A percentile compares a stretch with the other conserved stretches of the same genome.
Evolutionary conservation across 805 yeast species (phyloP).

Genomic region (Candida nemodendra): DNA sequence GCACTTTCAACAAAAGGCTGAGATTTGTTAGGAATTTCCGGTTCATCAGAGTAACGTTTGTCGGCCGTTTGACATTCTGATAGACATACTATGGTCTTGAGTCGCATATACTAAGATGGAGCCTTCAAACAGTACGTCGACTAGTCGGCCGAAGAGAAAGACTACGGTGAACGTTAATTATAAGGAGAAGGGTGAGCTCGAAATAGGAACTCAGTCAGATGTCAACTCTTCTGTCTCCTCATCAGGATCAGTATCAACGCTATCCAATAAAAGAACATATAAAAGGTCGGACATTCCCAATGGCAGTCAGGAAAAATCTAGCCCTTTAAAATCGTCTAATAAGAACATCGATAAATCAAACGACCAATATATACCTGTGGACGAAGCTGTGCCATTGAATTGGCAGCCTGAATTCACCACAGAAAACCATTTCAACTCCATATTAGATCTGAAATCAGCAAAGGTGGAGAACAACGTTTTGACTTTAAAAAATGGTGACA

Average conservation of each 20-base stretch:
- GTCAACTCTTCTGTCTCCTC: constrained; percentile 1
- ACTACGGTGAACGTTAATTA: constrained; percentile 34
- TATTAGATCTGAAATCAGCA: constrained; percentile 42
- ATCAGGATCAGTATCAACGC: not conserved
- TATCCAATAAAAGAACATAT: not conserved
- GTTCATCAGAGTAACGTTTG: too few species aligned
- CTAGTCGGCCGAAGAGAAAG: constrained; percentile 31
- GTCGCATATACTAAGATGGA: too few species aligned
- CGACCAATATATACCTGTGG: constrained; percentile 27
- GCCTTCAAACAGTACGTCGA: constrained; percentile 5
- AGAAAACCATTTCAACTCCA: constrained; percentile 42
- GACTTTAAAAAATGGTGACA: constrained; percentile 38
- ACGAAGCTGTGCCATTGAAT: constrained; percentile 41
- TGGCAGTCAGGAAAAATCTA: constrained; percentile 4
- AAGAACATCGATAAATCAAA: constrained; percentile 10
- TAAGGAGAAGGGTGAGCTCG: constrained; percentile 33
- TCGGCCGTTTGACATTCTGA: too few species aligned
- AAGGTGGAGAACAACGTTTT: constrained; percentile 39
- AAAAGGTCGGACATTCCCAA: not conserved
- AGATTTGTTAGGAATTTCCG: too few species aligned
- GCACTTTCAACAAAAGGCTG: too few species aligned
- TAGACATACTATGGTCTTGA: too few species aligned
- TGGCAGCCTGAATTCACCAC: constrained; percentile 47
- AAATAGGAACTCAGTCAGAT: constrained; percentile 16
- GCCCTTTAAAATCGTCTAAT: constrained; percentile 1